Conservation (phyloP, 768 basidiomycete genomes). For the Agaricus sinodeliciosus region DNA sequence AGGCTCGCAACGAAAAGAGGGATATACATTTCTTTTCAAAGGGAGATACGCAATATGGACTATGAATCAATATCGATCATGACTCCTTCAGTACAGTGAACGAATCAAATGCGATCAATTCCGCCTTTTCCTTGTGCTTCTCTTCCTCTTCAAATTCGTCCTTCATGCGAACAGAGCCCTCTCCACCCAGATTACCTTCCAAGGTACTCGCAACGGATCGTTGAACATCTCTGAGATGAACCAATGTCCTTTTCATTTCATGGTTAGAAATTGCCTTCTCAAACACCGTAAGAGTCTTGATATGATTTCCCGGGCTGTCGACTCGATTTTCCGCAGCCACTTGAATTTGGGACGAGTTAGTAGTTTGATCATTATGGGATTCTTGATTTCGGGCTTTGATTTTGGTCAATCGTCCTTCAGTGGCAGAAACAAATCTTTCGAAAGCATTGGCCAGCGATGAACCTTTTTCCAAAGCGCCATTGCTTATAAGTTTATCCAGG, state of each 20-base stretch:
- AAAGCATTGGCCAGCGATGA: conserved; percentile 6
- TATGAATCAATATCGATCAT: not conserved
- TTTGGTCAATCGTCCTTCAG: conserved; percentile 8
- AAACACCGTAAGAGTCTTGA: conserved; percentile 1
- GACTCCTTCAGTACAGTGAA: not conserved
- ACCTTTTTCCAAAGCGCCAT: not conserved
- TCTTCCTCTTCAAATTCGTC: not conserved
- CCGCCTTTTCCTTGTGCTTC: not conserved
- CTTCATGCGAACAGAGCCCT: too few species aligned
- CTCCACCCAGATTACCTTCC: not conserved
- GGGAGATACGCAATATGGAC: too few species aligned
- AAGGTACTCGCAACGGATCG: conserved; percentile 10
- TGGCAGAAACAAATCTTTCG: conserved; percentile 9
- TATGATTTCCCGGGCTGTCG: not conserved
- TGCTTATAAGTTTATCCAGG: not conserved
- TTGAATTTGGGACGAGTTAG: not conserved
- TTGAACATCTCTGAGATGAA: conserved; percentile 13
- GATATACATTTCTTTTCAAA: too few species aligned
- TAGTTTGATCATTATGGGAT: not conserved
- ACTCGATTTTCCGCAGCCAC: not conserved
- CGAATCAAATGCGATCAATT: not conserved
- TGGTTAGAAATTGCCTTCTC: not conserved
- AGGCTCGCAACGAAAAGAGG: too few species aligned
- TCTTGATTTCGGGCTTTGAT: not conserved
- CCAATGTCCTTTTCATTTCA: conserved; percentile 3